Conservation (phyloP, 192 early-diverging fungal species). For the Podila minutissima region DNA sequence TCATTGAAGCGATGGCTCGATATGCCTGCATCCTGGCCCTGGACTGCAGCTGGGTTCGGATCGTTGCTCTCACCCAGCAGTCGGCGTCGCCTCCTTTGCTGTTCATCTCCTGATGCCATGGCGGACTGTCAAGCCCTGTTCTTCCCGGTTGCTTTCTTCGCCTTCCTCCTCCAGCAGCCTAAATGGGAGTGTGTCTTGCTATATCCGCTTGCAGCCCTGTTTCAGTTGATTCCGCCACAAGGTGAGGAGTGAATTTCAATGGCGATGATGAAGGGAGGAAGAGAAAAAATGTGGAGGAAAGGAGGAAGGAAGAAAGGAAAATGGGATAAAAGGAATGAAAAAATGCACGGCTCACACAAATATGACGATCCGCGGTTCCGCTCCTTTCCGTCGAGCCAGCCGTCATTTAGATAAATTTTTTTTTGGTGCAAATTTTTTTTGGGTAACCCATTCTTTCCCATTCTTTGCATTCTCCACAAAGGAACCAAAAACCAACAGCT, state of each 20-base stretch:
- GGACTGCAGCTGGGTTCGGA: too few relatives aligned
- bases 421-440: background rate
- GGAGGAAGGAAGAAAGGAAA: background rate
- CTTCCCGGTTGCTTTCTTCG: too few relatives aligned
- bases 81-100: too few relatives aligned
- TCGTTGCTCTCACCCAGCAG: too few relatives aligned
- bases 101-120: too few relatives aligned
- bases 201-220: too few relatives aligned
- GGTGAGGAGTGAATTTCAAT: background rate
- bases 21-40: too few relatives aligned
- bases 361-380: too few relatives aligned
- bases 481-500: background rate
- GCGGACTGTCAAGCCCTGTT: too few relatives aligned
- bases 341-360: background rate
- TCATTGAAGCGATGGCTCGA: background rate
- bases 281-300: background rate
- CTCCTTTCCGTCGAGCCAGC: too few relatives aligned
- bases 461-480: background rate
- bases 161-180: too few relatives aligned
- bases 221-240: background rate
- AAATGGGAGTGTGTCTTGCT: too few relatives aligned
- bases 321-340: background rate
- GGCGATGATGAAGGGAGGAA: background rate
- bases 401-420: conserved; percentile 9
- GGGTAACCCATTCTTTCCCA: background rate